Conservation (phyloP, 164 flowering plant species). For the Magnolia officinalis region DNA sequence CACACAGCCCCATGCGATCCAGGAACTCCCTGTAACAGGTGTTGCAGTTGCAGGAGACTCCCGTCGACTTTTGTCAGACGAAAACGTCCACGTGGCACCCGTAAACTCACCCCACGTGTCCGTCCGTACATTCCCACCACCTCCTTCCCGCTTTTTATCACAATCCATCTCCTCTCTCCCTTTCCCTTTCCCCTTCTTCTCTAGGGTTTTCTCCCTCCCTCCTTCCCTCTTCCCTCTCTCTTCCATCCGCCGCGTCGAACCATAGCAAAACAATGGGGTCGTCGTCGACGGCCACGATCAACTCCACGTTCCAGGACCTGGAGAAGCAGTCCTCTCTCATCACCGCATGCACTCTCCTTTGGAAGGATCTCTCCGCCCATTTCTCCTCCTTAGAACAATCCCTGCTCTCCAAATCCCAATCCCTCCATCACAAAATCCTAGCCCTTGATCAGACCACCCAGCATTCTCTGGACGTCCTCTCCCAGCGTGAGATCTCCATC, state of each 20-base stretch:
- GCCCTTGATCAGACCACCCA: slow-evolving; percentile 54
- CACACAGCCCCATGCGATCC: no score
- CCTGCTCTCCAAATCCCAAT: slow-evolving; percentile 60
- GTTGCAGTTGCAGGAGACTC: background rate
- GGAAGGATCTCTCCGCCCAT: slow-evolving; percentile 97
- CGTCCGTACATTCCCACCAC: slow-evolving; percentile 3
- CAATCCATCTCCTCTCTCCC: slow-evolving; percentile 1
- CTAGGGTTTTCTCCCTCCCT: slow-evolving; percentile 29
- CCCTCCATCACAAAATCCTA: slow-evolving; percentile 50
- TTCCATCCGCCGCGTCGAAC: no score
- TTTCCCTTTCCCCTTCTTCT: slow-evolving; percentile 1
- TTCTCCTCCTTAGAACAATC: slow-evolving; percentile 75
- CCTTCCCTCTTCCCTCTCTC: background rate
- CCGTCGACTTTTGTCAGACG: slow-evolving; percentile 2
- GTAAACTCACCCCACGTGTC: background rate
- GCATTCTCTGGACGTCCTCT: slow-evolving; percentile 47
- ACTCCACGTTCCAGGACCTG: slow-evolving; percentile 79
- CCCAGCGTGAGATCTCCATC: slow-evolving; percentile 65
- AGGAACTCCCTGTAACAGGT: no score
- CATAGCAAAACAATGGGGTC: slow-evolving; percentile 58
- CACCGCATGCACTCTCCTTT: slow-evolving; percentile 85
- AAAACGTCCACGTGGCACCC: background rate
- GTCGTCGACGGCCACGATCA: slow-evolving; percentile 62
- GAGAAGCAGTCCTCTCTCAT: slow-evolving; percentile 78
- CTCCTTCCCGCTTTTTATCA: background rate